Percentiles rank a stretch among this genome's conserved stretches.
Evolutionary conservation across 345 rosid genomes (phyloP).

Genomic region (Dovyalis caffra): DNA sequence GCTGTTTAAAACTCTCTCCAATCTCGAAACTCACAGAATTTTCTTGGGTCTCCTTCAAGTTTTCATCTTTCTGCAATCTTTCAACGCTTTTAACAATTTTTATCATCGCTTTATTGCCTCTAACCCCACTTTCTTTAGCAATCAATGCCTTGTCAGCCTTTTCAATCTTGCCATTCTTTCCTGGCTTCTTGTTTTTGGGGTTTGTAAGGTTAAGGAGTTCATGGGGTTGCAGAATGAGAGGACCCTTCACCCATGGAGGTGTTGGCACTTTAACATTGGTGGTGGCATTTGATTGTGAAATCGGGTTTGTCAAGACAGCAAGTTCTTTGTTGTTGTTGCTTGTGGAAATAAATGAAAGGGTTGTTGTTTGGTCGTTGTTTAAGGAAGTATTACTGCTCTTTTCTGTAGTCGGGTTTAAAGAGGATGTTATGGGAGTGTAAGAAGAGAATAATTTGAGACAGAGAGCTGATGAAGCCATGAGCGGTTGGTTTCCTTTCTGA

Average conservation of each 20-base stretch:
- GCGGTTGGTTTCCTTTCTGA: no score
- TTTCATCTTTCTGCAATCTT: conserved; percentile 33
- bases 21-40: conserved; percentile 20
- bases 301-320: conserved; percentile 19
- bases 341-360: neutral
- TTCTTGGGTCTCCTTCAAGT: conserved; percentile 3
- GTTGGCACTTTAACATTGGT: conserved; percentile 38
- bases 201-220: conserved; percentile 35
- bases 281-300: conserved; percentile 22
- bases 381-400: conserved; percentile 1
- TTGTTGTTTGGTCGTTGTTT: conserved; percentile 5
- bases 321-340: conserved; percentile 11
- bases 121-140: conserved; percentile 62
- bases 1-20: no score
- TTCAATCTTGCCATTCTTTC: conserved; percentile 21
- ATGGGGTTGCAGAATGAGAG: conserved; percentile 52
- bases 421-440: conserved; percentile 22
- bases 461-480: conserved; percentile 16
- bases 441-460: conserved; percentile 7
- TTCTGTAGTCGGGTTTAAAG: conserved; percentile 20
- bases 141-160: conserved; percentile 59
- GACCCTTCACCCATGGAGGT: conserved; percentile 76
- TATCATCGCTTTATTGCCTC: conserved; percentile 65
- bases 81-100: conserved; percentile 57
- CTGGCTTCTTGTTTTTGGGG: conserved; percentile 21